Percentiles rank a stretch among this genome's conserved stretches.
Evolutionary conservation across 164 flowering plant species (phyloP).

Genomic region (Dillenia suffruticosa): DNA sequence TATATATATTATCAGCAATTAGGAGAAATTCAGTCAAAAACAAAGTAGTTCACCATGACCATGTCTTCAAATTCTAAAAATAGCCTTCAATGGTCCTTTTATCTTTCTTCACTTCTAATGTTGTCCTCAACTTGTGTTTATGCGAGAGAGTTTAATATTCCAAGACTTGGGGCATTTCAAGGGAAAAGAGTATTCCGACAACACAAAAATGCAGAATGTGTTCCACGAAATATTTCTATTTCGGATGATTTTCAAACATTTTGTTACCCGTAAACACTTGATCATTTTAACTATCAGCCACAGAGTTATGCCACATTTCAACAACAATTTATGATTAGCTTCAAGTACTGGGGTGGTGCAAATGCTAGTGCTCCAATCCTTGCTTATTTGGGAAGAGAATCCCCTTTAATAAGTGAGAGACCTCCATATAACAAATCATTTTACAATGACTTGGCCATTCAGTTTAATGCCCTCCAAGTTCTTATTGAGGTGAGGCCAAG

Average conservation of each 20-base stretch:
- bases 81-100: too few relatives aligned
- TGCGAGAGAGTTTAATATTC: too few relatives aligned
- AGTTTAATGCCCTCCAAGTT: slow-evolving; percentile 16
- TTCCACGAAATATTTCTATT: neutral
- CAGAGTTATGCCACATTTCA: slow-evolving; percentile 24
- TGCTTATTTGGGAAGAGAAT: slow-evolving; percentile 23
- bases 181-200: too few relatives aligned
- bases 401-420: neutral
- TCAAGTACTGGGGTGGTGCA: slow-evolving; percentile 30
- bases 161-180: too few relatives aligned
- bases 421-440: neutral
- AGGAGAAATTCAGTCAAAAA: too few relatives aligned
- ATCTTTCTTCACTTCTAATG: too few relatives aligned
- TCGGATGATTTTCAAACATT: slow-evolving; percentile 5
- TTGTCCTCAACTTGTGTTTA: too few relatives aligned
- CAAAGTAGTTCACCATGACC: too few relatives aligned
- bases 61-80: too few relatives aligned
- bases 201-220: too few relatives aligned
- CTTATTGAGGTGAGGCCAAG: slow-evolving; percentile 18
- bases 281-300: too few relatives aligned
- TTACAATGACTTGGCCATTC: slow-evolving; percentile 10
- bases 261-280: slow-evolving; percentile 22
- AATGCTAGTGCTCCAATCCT: slow-evolving; percentile 27
- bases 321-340: slow-evolving; percentile 21
- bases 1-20: too few relatives aligned